Evolutionary conservation across 768 basidiomycete genomes (phyloP), one percentile per base, ranked within the genome.

Genomic region (Tulasnella sp.): DNA sequence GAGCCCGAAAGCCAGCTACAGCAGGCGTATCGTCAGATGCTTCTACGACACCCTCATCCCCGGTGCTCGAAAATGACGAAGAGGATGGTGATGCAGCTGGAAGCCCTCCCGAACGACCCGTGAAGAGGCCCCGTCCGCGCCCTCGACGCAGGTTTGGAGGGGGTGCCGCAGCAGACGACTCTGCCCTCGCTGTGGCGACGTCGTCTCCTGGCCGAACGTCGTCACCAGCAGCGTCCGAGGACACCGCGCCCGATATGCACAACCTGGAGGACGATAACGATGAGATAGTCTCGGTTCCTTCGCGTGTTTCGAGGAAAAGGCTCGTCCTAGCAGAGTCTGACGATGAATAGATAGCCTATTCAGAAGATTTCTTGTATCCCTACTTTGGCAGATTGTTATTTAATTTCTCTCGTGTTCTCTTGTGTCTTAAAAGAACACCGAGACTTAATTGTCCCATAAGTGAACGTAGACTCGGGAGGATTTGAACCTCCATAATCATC

Each of bases 141-240:
- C 39, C 78, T 8, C 73, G 52, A 34, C 38, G n/a, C 24, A 71
- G 78, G 72, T 73, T 24, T 74, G 71, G 78, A 27, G 71, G 78
- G 38, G 71, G 71, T 8, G 73, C 27, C 6, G 40, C 68, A 40
- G 71, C 42, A 21, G 44, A 40, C 21, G 75, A 46, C 52, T 39
- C 44, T 38, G 40, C 40, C 27, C 42, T 48, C 19, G 38, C 44
- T 31, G 40, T 40, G 31, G 31, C 78, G n/a, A 14, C 38, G 56
- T 77, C 76, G 19, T 77, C 76, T 19, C 76, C 56, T 38, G 56
- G 52, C 16, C 46, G 36, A 21, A 71, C 76, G 40, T 77, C 76
- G 21, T 77, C 76, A 6, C 62, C 76, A 19, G 36, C 76, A 38
- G 31, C 39, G 36, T 44, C 46, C n/a, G 75, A 75, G 21, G 34